Base-by-base conservation (phyloP, 495 filamentous ascomycete species). In the Symbiotaphrina buchneri region DNA sequence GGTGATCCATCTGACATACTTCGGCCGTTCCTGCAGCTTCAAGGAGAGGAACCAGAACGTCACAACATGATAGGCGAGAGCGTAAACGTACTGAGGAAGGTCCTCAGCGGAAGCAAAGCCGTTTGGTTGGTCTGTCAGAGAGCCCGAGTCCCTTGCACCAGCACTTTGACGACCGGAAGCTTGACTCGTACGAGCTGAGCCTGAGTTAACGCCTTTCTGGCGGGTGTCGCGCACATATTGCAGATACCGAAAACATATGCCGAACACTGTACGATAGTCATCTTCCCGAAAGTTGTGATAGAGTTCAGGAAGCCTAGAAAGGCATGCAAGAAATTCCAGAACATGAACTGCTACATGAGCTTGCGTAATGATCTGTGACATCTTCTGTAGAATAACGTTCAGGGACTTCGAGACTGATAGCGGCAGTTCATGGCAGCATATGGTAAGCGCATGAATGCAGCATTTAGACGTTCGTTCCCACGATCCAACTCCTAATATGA, bases 41-140 rank as follows among this genome's bases (percentile, higher is more conserved):
- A 95, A 47, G 5, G 79, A 75, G 31, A 95, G 55, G 47, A 92
- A 95, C 90, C 90, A 99, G 42, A 91, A 92, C 2, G 79, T 78
- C 40, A 95, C 81, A 41, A 91, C 82, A 48, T 95, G 82, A 46
- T 92, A 91, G 4, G 87, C 84, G 16, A 94, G 55, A 1, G 79
- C 73, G 45, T 83, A 83, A 18, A 95, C 79, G 46, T 99, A 99
- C 46, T 83, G 79, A 1, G 79, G 78, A 6, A 85, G 58, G 42
- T 79, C 76, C 28, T 70, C 64, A 4, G 56, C 50, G 13, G 49
- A 39, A 50, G 54, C 30, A 19, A 37, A 18, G 16, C 18, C 10
- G 20, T 15, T 14, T 19, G 22, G n/a, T 11, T 31, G 24, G 21
- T 48, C 32, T 36, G 16, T 27, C 27, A 33, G 1, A 29, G 27